Evolutionary conservation across 345 rosid genomes (phyloP), one percentile per base, ranked within the genome.

Genomic region (Hypericum perforatum): DNA sequence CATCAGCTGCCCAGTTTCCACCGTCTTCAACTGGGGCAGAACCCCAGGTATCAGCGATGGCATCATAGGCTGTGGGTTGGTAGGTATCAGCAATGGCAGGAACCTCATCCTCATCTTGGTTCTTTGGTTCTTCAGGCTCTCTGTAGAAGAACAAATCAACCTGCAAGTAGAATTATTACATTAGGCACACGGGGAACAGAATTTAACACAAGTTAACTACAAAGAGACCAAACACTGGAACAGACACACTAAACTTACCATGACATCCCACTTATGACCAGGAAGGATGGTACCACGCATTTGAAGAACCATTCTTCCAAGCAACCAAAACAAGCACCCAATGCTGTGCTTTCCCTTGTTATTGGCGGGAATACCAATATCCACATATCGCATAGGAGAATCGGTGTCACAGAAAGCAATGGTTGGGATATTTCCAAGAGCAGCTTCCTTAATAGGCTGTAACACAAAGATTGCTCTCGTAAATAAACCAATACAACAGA

Each of bases 281-380:
- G 78, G 87, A 3, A 77, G 77, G 63, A 91, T 84, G 48, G 89
- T 77, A 44, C 98, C 96, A 13, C 98, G 96, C 98, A 91, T 91
- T 63, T 91, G 96, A 49, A 82, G 78, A 49, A 91, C 98, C 98
- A 91, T 91, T 49, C 96, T 82, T 9, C 96, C 96, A 63, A 91
- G 72, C 45, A 91, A 79, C 97, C 97, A 86, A 74, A 90, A 90
- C 14, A 90, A 76, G 39, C 97, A 90, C 0, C 97, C 97, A 56
- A 87, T 91, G 72, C 92, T 80, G 75, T 91, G 96, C 64, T 91
- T 91, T 12, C 98, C 98, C 69, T 91, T 91, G 80, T 91, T 91
- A 54, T 87, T 91, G 43, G 98, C 87, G 0, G 98, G 98, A 68
- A 91, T 91, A 16, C 98, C 96, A 6, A 91, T 81, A 64, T 91